Evolutionary conservation across 2,329 filamentous ascomycete species (phyloP).

Genomic region (Macrophomina phaseolina): DNA sequence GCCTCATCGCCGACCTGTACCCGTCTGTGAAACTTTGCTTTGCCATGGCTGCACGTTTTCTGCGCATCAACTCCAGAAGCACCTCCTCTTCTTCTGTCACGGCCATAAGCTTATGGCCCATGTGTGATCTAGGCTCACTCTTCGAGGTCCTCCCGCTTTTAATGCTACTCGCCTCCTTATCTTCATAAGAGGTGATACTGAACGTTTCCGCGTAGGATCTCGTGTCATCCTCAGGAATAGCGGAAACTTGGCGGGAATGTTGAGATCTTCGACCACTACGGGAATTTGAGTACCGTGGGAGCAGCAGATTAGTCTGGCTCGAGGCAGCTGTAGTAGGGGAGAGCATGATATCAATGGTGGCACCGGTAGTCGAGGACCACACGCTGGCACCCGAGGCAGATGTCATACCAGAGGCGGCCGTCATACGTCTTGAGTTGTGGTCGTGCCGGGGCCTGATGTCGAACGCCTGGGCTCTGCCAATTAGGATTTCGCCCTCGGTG

Average conservation of each 20-base stretch:
- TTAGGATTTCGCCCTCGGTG: conserved; percentile 40
- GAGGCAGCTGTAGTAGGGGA: conserved; percentile 34
- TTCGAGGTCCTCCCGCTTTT: conserved; percentile 40
- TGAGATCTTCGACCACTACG: conserved; percentile 35
- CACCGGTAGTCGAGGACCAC: conserved; percentile 41
- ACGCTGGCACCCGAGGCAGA: conserved; percentile 39
- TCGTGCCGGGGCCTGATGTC: conserved; percentile 37
- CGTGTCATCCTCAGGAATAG: conserved; percentile 41
- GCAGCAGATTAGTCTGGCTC: conserved; percentile 32
- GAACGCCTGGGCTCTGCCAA: conserved; percentile 46
- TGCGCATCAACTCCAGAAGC: conserved; percentile 56
- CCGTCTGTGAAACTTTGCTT: conserved; percentile 48
- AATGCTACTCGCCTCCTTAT: conserved; percentile 32
- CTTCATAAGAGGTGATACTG: conserved; percentile 2
- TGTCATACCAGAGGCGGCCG: conserved; percentile 14
- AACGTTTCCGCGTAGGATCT: not conserved
- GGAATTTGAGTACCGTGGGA: conserved; percentile 30
- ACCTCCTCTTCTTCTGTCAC: conserved; percentile 58
- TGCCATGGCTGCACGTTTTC: conserved; percentile 55
- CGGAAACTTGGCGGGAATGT: conserved; percentile 45
- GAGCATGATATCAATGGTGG: conserved; percentile 49
- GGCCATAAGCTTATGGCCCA: conserved; percentile 50
- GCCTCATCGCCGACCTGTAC: conserved; percentile 41
- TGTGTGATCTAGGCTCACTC: conserved; percentile 40
- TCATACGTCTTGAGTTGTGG: not conserved